Evolutionary conservation across 2,329 filamentous ascomycete genomes (phyloP).

Genomic region (Pyricularia grisea): DNA sequence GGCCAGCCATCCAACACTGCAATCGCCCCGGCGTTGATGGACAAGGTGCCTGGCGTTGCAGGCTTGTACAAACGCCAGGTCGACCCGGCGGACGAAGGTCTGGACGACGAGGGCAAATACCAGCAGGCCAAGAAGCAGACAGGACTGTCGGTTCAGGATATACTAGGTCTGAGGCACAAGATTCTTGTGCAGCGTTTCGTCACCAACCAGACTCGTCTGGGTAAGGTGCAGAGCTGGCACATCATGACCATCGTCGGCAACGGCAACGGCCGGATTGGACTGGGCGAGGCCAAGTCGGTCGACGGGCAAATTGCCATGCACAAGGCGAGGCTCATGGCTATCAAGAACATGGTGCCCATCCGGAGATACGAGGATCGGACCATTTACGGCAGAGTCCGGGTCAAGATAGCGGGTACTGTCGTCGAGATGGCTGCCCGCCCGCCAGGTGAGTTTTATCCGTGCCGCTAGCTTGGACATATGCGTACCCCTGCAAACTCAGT

Average conservation of each 20-base stretch:
- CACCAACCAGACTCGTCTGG: slow-evolving; percentile 89
- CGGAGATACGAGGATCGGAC: slow-evolving; percentile 85
- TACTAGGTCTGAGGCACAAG: slow-evolving; percentile 55
- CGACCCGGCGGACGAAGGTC: slow-evolving; percentile 39
- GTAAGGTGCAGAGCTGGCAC: slow-evolving; percentile 76
- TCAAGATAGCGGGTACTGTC: slow-evolving; percentile 81
- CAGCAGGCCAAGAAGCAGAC: slow-evolving; percentile 44
- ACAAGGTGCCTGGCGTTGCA: slow-evolving; percentile 39
- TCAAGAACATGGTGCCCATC: slow-evolving; percentile 90
- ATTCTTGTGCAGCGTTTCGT: slow-evolving; percentile 65
- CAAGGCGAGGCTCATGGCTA: slow-evolving; percentile 72
- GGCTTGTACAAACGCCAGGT: slow-evolving; percentile 38
- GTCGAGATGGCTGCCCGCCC: slow-evolving; percentile 75
- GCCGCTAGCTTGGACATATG: neutral
- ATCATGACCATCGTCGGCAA: slow-evolving; percentile 79
- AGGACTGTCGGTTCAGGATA: slow-evolving; percentile 41
- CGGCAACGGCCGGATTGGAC: slow-evolving; percentile 71
- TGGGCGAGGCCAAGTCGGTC: slow-evolving; percentile 83
- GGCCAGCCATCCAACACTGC: slow-evolving; percentile 28
- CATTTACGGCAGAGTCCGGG: slow-evolving; percentile 74
- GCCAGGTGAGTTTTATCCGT: slow-evolving; percentile 57
- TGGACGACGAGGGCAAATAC: slow-evolving; percentile 41
- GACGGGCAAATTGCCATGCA: slow-evolving; percentile 57
- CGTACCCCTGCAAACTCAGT: neutral
- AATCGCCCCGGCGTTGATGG: slow-evolving; percentile 36